A percentile compares a stretch with the other conserved stretches of the same genome.
These are phyloP conservation scores for Erigeron canadensis DNA, from an alignment of 129 eudicot genomes.

Conservation along the genomic window DNA sequence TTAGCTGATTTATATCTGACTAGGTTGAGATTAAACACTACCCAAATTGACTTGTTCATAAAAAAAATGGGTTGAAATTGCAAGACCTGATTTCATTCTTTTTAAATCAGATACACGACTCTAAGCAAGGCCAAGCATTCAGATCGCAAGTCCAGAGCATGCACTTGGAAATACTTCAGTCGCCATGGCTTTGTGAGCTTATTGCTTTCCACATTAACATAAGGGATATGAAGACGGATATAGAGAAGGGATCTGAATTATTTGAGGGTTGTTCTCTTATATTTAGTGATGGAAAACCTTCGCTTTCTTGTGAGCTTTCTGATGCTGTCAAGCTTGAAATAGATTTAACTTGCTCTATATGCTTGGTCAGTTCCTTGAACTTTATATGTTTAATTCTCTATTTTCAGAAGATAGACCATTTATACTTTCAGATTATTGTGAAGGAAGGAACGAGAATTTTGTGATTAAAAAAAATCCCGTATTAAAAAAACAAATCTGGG, in stretches of 20 bases:
- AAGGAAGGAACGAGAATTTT: background rate
- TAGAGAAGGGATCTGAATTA: slow-evolving; percentile 39
- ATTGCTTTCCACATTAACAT: slow-evolving; percentile 89
- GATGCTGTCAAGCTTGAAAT: slow-evolving; percentile 81
- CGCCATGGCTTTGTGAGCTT: slow-evolving; percentile 98
- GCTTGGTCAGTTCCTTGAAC: slow-evolving; percentile 58
- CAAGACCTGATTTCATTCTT: background rate
- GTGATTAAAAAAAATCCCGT: no score
- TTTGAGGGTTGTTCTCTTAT: slow-evolving; percentile 65
- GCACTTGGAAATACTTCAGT: slow-evolving; percentile 96
- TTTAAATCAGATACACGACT: slow-evolving; percentile 66
- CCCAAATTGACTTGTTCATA: background rate
- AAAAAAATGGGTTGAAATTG: background rate
- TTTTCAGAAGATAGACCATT: background rate
- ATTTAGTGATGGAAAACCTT: slow-evolving; percentile 73
- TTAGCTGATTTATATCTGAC: no score
- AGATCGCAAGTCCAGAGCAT: slow-evolving; percentile 84
- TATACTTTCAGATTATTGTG: background rate
- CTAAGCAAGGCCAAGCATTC: slow-evolving; percentile 93
- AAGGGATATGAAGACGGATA: slow-evolving; percentile 51
- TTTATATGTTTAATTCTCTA: background rate
- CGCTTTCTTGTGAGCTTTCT: slow-evolving; percentile 78
- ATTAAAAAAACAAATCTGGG: background rate
- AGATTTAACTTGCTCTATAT: slow-evolving; percentile 92
- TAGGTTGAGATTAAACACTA: no score